Base-by-base conservation (phyloP, 345 rosid species). In the Citrus cavaleriei region DNA sequence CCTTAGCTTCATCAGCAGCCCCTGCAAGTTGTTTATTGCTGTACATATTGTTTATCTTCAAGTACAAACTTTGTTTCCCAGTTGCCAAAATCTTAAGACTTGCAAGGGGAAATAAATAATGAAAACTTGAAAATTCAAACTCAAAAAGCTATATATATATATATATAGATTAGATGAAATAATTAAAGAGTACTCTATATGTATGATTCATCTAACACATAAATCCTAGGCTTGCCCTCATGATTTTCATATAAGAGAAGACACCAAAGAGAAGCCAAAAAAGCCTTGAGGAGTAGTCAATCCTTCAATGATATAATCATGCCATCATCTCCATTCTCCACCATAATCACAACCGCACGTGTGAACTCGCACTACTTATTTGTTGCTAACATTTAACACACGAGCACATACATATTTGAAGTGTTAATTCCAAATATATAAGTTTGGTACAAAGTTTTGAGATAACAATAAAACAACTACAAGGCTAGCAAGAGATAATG, bases 181-280 rank as follows among this genome's bases (percentile, higher is more conserved):
- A 24, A 40, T 49, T 5, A 22, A 59, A n/a, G 21, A 51, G 57
- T 18, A 46, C 18, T 46, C 58, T 18, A 54, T 18, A 54, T 4
- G 19, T 19, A 14, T 51, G 19, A 51, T 13, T 42, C 16, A 12
- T 42, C 16, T 42, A 21, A 7, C 59, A 4, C 4, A 46, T 62
- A 82, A 62, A 87, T 87, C 76, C 80, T 75, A 7, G 84, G 83
- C 73, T 82, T 81, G 72, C 85, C 87, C 25, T 82, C 85, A 68
- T 82, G 88, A 61, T 86, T 86, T 79, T 86, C 91, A 49, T 71
- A 79, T 13, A 13, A 5, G 84, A 85, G 79, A 86, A 84, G 9
- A 80, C 82, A 72, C 86, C 71, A 79, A 79, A 81, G 38, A 81
- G 83, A 22, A 81, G 60, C 85, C 85, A 81, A 62, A 75, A 84